These are phyloP conservation scores for Aspergillus versicolor DNA, from an alignment of 2,329 filamentous ascomycete species.

Conservation along the genomic window DNA sequence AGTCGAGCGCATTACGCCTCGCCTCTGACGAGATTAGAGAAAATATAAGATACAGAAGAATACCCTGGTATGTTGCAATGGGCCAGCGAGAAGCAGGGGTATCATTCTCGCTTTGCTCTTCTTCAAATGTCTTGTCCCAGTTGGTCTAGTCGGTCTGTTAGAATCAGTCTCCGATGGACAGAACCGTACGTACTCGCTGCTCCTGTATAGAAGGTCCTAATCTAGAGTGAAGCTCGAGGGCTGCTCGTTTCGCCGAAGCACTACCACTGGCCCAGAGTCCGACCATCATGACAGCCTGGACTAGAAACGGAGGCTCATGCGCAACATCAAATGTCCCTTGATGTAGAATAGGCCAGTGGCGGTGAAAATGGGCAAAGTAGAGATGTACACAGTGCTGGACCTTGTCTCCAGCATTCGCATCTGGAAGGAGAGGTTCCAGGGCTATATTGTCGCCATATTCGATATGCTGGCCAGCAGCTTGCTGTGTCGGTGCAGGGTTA, in stretches of 20 bases:
- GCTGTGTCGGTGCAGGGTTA: neutral
- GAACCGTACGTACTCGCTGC: constrained; percentile 16
- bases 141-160: neutral
- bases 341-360: constrained; percentile 26
- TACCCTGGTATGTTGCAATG: constrained; percentile 28
- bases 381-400: constrained; percentile 13
- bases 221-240: constrained; percentile 20
- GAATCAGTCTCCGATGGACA: neutral
- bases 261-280: constrained; percentile 23
- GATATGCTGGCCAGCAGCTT: neutral
- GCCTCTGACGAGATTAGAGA: constrained; percentile 13
- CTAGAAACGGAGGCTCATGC: constrained; percentile 20
- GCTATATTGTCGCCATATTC: neutral
- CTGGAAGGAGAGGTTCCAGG: neutral
- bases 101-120: neutral
- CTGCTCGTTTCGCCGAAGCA: constrained; percentile 9
- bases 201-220: constrained; percentile 17
- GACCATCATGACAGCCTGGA: constrained; percentile 25
- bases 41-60: constrained; percentile 30
- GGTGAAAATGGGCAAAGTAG: constrained; percentile 28
- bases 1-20: neutral
- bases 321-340: constrained; percentile 17
- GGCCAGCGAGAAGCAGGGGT: constrained; percentile 20
- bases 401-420: neutral
- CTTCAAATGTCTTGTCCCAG: neutral